Percentiles rank a stretch among this genome's conserved stretches.
Evolutionary conservation across 202 grass and related monocot genomes (phyloP).

Genomic region (Panicum virgatum): DNA sequence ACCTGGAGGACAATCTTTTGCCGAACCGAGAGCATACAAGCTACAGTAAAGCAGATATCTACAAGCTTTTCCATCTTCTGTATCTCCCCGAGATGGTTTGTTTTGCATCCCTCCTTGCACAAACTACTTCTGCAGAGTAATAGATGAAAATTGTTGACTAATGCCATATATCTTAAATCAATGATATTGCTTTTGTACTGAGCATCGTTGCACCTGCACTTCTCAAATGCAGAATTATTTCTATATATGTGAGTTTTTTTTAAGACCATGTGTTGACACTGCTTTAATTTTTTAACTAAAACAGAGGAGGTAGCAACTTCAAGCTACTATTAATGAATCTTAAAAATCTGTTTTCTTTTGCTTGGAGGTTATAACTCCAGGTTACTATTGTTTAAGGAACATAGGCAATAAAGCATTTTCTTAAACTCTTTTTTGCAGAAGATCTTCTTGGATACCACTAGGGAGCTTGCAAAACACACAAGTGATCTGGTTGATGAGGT

Average conservation of each 20-base stretch:
- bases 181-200: too few relatives aligned
- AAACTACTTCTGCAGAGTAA: neutral
- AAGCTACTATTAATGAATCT: too few relatives aligned
- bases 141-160: neutral
- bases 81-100: slow-evolving; percentile 29
- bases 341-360: neutral
- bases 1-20: too few relatives aligned
- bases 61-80: slow-evolving; percentile 24
- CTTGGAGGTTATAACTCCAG: neutral
- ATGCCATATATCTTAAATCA: too few relatives aligned
- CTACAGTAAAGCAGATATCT: neutral
- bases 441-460: slow-evolving; percentile 32
- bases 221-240: too few relatives aligned
- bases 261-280: too few relatives aligned
- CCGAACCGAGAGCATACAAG: neutral
- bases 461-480: slow-evolving; percentile 12
- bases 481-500: slow-evolving; percentile 31
- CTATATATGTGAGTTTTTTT: too few relatives aligned
- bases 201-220: too few relatives aligned
- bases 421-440: slow-evolving; percentile 20
- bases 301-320: too few relatives aligned
- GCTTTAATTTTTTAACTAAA: too few relatives aligned
- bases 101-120: neutral
- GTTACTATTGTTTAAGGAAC: too few relatives aligned
- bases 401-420: too few relatives aligned